Conservation (phyloP, 495 filamentous ascomycete species). For the Copromyces sp. region DNA sequence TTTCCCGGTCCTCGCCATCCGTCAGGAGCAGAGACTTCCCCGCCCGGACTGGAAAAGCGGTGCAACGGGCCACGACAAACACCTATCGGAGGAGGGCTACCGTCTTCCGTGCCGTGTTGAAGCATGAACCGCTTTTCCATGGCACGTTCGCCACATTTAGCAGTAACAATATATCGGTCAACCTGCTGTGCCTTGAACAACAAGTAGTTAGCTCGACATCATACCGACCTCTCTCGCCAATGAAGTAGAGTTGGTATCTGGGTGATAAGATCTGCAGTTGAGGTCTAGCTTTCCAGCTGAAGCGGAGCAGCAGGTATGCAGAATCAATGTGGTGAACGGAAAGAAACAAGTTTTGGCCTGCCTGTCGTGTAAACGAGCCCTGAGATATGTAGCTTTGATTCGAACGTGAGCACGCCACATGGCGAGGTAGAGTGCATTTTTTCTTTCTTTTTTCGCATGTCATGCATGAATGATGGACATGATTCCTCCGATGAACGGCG, state of each 20-base stretch:
- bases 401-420: neutral
- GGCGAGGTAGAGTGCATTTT: neutral
- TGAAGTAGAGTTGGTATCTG: neutral
- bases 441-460: neutral
- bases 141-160: neutral
- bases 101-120: neutral
- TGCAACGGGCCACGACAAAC: neutral
- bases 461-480: neutral
- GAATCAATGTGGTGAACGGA: neutral
- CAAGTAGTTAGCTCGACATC: neutral
- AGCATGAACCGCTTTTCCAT: neutral
- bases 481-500: neutral
- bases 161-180: neutral
- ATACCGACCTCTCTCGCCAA: neutral
- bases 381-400: neutral
- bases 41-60: neutral
- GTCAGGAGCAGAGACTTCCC: neutral
- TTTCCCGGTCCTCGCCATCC: neutral
- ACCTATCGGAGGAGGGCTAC: neutral
- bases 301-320: neutral
- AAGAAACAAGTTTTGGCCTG: neutral
- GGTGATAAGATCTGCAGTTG: neutral
- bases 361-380: neutral
- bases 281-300: neutral
- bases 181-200: neutral